phyloP scores from a whole-genome alignment of 108 stramenopile genomes.

The Pelagomonas calceolata region DNA sequence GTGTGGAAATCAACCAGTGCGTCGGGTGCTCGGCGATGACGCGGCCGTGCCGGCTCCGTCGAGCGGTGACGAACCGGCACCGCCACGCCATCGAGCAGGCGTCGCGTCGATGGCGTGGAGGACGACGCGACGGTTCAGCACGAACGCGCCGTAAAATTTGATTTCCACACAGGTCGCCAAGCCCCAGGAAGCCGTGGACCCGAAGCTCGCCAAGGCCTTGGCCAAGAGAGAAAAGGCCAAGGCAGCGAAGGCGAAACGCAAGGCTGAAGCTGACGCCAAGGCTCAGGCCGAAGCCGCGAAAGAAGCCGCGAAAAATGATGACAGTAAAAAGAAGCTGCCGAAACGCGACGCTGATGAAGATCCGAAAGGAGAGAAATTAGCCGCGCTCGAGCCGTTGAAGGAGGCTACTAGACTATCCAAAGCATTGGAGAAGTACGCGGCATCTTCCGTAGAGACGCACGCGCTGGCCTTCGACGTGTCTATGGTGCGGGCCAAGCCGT shows the following conservation, averaged over 20 bases:
- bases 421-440: slow-evolving; percentile 62
- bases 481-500: slow-evolving; percentile 67
- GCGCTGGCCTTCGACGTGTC: slow-evolving; percentile 74
- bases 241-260: slow-evolving; percentile 33
- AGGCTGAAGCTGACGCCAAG: slow-evolving; percentile 40
- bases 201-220: slow-evolving; percentile 70
- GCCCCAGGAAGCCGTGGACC: slow-evolving; percentile 39
- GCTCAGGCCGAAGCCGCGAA: slow-evolving; percentile 29
- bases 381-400: slow-evolving; percentile 59
- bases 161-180: too few species aligned
- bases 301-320: slow-evolving; percentile 35
- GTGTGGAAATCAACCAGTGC: slow-evolving; percentile 67
- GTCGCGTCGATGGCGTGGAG: too few species aligned
- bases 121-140: too few species aligned
- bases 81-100: too few species aligned
- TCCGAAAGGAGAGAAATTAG: slow-evolving; percentile 68
- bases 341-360: slow-evolving; percentile 52
- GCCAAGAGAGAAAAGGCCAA: slow-evolving; percentile 66
- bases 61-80: too few species aligned
- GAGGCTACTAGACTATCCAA: slow-evolving; percentile 66
- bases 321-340: slow-evolving; percentile 20
- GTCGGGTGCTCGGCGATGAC: too few species aligned
- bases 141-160: too few species aligned
- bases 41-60: too few species aligned
- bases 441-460: slow-evolving; percentile 61